These are phyloP conservation scores for Senna siamea DNA, from an alignment of 306 rosid genomes.

Conservation along the genomic window DNA sequence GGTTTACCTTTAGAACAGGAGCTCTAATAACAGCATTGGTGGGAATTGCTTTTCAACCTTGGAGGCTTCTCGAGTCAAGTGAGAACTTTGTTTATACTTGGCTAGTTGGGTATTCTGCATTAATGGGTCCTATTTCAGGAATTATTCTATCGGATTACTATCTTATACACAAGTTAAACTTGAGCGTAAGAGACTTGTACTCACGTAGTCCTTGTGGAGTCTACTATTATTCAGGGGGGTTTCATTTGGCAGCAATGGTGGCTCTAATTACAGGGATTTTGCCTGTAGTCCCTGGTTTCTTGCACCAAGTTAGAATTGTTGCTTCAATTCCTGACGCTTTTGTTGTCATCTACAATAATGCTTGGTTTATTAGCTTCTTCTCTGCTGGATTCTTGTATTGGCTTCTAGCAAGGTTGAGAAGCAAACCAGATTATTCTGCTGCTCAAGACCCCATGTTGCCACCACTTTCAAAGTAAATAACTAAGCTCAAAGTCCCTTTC, in stretches of 20 bases:
- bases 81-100: slow-evolving; percentile 88
- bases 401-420: slow-evolving; percentile 50
- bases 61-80: slow-evolving; percentile 83
- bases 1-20: slow-evolving; percentile 70
- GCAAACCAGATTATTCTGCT: slow-evolving; percentile 36
- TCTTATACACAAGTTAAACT: slow-evolving; percentile 46
- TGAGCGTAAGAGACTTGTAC: slow-evolving; percentile 62
- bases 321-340: slow-evolving; percentile 51
- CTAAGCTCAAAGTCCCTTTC: no score
- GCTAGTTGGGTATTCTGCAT: slow-evolving; percentile 87
- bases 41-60: slow-evolving; percentile 85
- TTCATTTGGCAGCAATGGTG: slow-evolving; percentile 66
- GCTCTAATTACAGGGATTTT: slow-evolving; percentile 70
- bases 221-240: slow-evolving; percentile 67
- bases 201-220: slow-evolving; percentile 61
- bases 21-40: slow-evolving; percentile 69
- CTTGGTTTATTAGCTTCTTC: slow-evolving; percentile 88
- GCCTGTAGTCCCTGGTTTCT: slow-evolving; percentile 81
- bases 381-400: slow-evolving; percentile 70
- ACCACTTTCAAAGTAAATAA: slow-evolving; percentile 22
- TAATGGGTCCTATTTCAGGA: slow-evolving; percentile 85
- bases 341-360: slow-evolving; percentile 72
- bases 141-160: slow-evolving; percentile 76
- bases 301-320: slow-evolving; percentile 59
- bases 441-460: slow-evolving; percentile 46